A percentile compares a stretch with the other conserved stretches of the same genome.
Conservation (phyloP, 108 stramenopile species). For the Cyclotella choctawhatcheeana region DNA sequence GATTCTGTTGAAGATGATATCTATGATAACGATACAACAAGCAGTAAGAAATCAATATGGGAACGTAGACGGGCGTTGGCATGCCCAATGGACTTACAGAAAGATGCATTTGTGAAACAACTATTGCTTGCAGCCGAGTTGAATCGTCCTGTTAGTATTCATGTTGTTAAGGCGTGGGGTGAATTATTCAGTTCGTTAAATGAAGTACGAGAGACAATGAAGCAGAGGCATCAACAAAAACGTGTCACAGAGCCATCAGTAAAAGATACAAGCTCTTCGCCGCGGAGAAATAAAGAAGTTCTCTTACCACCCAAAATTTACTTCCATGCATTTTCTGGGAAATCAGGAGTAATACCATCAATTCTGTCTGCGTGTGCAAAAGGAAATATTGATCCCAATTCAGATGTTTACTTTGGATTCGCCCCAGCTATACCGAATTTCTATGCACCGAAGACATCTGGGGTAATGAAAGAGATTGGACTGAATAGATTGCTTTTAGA, state of each 20-base stretch:
- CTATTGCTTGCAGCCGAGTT: slow-evolving; percentile 64
- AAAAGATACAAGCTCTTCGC: slow-evolving; percentile 8
- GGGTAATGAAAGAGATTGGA: slow-evolving; percentile 73
- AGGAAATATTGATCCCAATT: slow-evolving; percentile 31
- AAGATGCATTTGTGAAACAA: slow-evolving; percentile 70
- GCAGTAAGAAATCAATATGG: slow-evolving; percentile 36
- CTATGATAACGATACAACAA: not conserved
- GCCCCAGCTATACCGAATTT: slow-evolving; percentile 73
- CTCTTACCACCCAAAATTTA: slow-evolving; percentile 79
- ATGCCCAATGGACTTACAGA: slow-evolving; percentile 66
- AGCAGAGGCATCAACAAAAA: slow-evolving; percentile 6
- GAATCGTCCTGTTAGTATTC: slow-evolving; percentile 80
- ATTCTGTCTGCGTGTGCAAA: slow-evolving; percentile 58
- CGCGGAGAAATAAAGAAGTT: slow-evolving; percentile 4
- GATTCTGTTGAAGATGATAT: not conserved
- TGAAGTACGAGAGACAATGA: slow-evolving; percentile 30
- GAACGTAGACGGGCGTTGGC: slow-evolving; percentile 57
- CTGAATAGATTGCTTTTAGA: slow-evolving; percentile 78
- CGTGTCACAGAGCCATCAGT: not conserved
- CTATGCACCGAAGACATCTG: slow-evolving; percentile 69
- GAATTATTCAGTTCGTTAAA: slow-evolving; percentile 58
- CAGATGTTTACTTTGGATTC: slow-evolving; percentile 83
- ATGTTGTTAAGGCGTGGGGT: slow-evolving; percentile 81
- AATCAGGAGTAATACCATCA: slow-evolving; percentile 68
- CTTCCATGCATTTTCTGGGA: slow-evolving; percentile 91